A percentile compares a stretch with the other conserved stretches of the same genome.
Evolutionary conservation across 2,329 filamentous ascomycete genomes (phyloP).

Genomic region (Helminthosporium solani): DNA sequence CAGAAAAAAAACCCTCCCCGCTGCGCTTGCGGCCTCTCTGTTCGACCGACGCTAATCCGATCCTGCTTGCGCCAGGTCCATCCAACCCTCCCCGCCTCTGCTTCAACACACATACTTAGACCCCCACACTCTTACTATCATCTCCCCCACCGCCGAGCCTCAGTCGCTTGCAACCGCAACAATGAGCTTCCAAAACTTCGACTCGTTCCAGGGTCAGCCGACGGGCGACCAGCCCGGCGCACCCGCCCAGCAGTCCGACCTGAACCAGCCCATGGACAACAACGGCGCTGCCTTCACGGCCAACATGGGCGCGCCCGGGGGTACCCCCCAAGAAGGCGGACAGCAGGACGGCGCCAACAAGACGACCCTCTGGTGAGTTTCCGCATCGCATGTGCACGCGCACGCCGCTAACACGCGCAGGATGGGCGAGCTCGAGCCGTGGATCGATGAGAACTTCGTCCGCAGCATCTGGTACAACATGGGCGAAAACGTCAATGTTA

Average conservation of each 20-base stretch:
- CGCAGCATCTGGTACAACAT: conserved; percentile 92
- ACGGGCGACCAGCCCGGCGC: conserved; percentile 53
- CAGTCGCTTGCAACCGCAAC: conserved; percentile 31
- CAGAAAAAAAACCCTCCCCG: background rate
- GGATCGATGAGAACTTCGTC: conserved; percentile 99
- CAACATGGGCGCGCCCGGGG: conserved; percentile 48
- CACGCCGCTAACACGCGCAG: conserved; percentile 50
- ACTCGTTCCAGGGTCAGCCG: conserved; percentile 63
- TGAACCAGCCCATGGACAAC: conserved; percentile 60
- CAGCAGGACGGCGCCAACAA: conserved; percentile 47
- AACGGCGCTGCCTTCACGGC: conserved; percentile 52
- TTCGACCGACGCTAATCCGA: conserved; percentile 31
- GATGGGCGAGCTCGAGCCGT: conserved; percentile 99
- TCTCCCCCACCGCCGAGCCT: background rate
- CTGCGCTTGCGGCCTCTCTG: conserved; percentile 2
- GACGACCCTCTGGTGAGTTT: conserved; percentile 55
- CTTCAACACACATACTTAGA: conserved; percentile 31
- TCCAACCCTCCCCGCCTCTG: conserved; percentile 23
- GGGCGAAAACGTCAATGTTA: conserved; percentile 94
- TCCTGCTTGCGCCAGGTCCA: conserved; percentile 21
- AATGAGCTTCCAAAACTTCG: conserved; percentile 69
- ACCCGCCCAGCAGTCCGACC: conserved; percentile 48
- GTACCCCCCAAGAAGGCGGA: conserved; percentile 33
- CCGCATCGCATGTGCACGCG: conserved; percentile 5
- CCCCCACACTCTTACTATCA: conserved; percentile 20